Conservation (phyloP, 2,329 filamentous ascomycete genomes). For the Diaporthe destruens region DNA sequence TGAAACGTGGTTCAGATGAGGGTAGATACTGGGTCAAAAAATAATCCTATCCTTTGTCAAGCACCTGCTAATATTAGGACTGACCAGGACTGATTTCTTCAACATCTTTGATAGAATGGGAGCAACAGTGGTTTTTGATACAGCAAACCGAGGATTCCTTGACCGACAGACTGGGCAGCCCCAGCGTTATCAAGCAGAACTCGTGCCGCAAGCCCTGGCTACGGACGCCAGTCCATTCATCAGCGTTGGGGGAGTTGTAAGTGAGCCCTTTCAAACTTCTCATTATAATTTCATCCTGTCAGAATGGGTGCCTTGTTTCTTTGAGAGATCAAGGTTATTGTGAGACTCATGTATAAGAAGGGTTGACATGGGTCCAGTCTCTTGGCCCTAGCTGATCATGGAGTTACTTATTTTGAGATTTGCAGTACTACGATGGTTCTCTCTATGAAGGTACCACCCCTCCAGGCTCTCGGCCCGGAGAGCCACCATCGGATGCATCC, state of each 20-base stretch:
- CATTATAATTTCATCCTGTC: not conserved
- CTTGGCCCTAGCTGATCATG: not conserved
- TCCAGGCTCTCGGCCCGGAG: not conserved
- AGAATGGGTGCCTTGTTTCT: not conserved
- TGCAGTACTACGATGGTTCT: slow-evolving; percentile 22
- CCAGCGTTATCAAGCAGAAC: not conserved
- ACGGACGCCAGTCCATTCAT: not conserved
- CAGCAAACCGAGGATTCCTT: not conserved
- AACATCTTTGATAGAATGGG: not conserved
- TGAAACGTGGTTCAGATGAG: not conserved
- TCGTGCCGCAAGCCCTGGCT: not conserved
- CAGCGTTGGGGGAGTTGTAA: slow-evolving; percentile 21
- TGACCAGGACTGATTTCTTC: slow-evolving; percentile 1
- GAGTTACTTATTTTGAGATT: not conserved
- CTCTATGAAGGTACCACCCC: slow-evolving; percentile 15
- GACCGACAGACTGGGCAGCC: not conserved
- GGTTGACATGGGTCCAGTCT: not conserved
- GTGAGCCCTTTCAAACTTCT: not conserved
- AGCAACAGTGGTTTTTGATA: slow-evolving; percentile 3
- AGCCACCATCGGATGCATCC: not conserved
- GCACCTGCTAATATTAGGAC: not conserved
- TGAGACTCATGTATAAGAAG: not conserved
- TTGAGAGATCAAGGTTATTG: not conserved
- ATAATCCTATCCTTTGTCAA: not conserved
- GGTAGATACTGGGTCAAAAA: not conserved